Evolutionary conservation across 257 asterid genomes (phyloP).

Genomic region (Penstemon newberryi): DNA sequence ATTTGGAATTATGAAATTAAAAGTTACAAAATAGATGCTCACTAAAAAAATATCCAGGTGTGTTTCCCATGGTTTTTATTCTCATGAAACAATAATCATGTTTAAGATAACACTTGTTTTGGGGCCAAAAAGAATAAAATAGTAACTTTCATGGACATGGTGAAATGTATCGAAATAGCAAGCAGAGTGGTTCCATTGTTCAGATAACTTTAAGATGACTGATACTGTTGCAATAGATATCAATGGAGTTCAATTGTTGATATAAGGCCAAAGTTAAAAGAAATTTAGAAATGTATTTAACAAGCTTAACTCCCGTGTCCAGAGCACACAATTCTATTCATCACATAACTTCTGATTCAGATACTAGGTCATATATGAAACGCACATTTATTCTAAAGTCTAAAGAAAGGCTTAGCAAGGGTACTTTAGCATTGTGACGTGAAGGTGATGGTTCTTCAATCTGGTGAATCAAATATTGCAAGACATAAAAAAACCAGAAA

Average conservation of each 20-base stretch:
- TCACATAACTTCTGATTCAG: slow-evolving; percentile 24
- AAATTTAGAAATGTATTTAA: not conserved
- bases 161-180: slow-evolving; percentile 10
- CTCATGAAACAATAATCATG: slow-evolving; percentile 7
- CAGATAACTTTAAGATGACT: slow-evolving; percentile 18
- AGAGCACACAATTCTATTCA: slow-evolving; percentile 7
- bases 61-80: slow-evolving; percentile 11
- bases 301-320: slow-evolving; percentile 15
- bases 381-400: slow-evolving; percentile 10
- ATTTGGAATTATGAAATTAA: slow-evolving; percentile 21
- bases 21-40: slow-evolving; percentile 15
- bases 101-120: slow-evolving; percentile 12
- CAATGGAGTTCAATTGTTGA: slow-evolving; percentile 12
- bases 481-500: slow-evolving; percentile 17
- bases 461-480: slow-evolving; percentile 15
- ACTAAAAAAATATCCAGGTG: not conserved
- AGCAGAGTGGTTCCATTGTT: not conserved
- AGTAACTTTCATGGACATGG: slow-evolving; percentile 20
- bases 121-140: not conserved
- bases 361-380: slow-evolving; percentile 18
- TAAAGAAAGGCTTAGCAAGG: slow-evolving; percentile 27
- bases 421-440: slow-evolving; percentile 15
- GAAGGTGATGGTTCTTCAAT: slow-evolving; percentile 20
- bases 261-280: slow-evolving; percentile 16
- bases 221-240: slow-evolving; percentile 15